Percentiles rank a stretch among this genome's conserved stretches.
Evolutionary conservation across 2,329 filamentous ascomycete species (phyloP).

Genomic region (Mariannaea elegans): DNA sequence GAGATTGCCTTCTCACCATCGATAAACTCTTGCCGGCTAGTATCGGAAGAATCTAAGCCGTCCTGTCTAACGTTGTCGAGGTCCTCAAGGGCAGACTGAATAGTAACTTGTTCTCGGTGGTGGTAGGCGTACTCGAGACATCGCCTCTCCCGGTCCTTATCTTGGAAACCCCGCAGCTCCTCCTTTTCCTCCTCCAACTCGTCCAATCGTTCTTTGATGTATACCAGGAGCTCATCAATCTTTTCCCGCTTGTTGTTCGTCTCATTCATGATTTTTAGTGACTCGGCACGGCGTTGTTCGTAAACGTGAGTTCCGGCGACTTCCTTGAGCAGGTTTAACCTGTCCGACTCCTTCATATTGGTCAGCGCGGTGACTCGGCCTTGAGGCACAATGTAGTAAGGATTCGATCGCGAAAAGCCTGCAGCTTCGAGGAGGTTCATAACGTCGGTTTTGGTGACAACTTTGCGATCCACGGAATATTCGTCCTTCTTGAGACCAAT

Average conservation of each 20-base stretch:
- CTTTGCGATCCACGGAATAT: slow-evolving; percentile 97
- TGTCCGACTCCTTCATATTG: slow-evolving; percentile 97
- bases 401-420: slow-evolving; percentile 95
- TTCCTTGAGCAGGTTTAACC: slow-evolving; percentile 90
- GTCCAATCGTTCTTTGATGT: slow-evolving; percentile 87
- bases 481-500: slow-evolving; percentile 99
- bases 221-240: slow-evolving; percentile 90
- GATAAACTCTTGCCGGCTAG: slow-evolving; percentile 78
- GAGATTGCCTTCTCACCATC: slow-evolving; percentile 82
- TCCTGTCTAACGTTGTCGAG: slow-evolving; percentile 84
- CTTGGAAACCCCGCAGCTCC: slow-evolving; percentile 91
- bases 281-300: slow-evolving; percentile 89
- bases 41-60: slow-evolving; percentile 85
- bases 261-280: slow-evolving; percentile 95
- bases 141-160: slow-evolving; percentile 90
- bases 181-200: slow-evolving; percentile 98
- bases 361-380: slow-evolving; percentile 95
- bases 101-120: slow-evolving; percentile 84
- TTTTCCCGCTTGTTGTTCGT: slow-evolving; percentile 94
- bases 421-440: slow-evolving; percentile 95
- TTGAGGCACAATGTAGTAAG: slow-evolving; percentile 98
- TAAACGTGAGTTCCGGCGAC: slow-evolving; percentile 99
- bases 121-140: slow-evolving; percentile 96
- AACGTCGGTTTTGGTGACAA: slow-evolving; percentile 92
- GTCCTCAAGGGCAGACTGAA: slow-evolving; percentile 79